Base-by-base conservation (phyloP, 805 yeast species). In the Kluyveromyces nonfermentans region DNA sequence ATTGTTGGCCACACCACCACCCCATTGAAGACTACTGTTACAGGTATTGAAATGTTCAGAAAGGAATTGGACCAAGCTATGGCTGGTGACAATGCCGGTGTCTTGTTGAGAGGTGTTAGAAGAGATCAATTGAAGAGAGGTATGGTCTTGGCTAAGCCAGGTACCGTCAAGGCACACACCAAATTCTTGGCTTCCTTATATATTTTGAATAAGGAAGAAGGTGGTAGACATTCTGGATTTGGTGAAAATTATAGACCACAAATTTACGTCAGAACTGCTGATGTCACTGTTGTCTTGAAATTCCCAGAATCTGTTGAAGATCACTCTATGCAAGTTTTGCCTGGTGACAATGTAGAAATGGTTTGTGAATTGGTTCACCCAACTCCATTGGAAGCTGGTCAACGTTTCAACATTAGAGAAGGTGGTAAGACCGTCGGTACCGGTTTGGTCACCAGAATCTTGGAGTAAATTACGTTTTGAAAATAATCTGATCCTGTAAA, bases 11-110 rank as follows among this genome's bases (percentile, higher is more conserved):
- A 74, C 77, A 81, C 83, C 71, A 80, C 80, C 57, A 78, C 78
- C 64, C 90, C 95, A 54, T 67, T 85, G 69, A 90, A 88, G 81
- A 80, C 97, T 58, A 86, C 84, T 51, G 97, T 89, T 52, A 93
- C 98, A 46, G 97, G 97, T 72, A 87, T 93, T 63, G 98, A 93
- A 78, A 90, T 89, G 97, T 93, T 93, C 82, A 89, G 88, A 81
- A 93, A 93, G 78, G 97, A 93, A 69, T 81, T 93, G 62, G 97
- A 89, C 72, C 77, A 80, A 60, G 97, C 97, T 55, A 84, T 84
- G 82, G 98, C 96, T 63, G 98, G 98, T 77, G 98, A 93, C 74
- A 93, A 94, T 70, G 94, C 96, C 67, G 98, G 98, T 72, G 80
- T 93, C 59, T 75, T 93, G 67, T 77, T 93, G 68, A 88, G 98